A percentile compares a stretch with the other conserved stretches of the same genome.
Conservation (phyloP, 352 stramenopile species). For the Pythium aristosporum region DNA sequence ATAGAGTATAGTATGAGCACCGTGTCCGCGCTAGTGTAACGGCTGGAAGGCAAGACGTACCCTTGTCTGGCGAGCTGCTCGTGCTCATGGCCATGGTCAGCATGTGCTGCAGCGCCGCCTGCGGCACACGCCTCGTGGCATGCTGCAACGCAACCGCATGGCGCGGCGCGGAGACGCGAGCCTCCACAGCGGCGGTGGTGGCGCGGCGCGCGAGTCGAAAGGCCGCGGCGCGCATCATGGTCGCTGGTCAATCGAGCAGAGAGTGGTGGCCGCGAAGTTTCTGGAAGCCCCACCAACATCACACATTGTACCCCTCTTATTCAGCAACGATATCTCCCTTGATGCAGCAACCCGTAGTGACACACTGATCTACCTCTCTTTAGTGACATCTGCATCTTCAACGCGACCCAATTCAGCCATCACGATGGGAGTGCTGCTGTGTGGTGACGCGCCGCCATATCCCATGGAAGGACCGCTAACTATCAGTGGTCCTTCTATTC, state of each 20-base stretch:
- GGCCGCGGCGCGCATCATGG: conserved; percentile 52
- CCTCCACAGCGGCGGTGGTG: not conserved
- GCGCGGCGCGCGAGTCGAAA: conserved; percentile 43
- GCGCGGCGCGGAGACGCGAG: not conserved
- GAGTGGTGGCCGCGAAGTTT: conserved; percentile 23
- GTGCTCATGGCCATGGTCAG: conserved; percentile 26
- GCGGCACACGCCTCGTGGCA: conserved; percentile 4
- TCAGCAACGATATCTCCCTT: not conserved
- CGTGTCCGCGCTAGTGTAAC: not conserved
- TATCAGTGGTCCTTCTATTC: not conserved
- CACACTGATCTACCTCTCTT: not conserved
- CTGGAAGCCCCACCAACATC: conserved; percentile 23
- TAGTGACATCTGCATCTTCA: not conserved
- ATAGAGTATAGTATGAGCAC: not conserved
- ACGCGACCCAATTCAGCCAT: no score
- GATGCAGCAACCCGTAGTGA: not conserved
- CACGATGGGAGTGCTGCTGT: not conserved
- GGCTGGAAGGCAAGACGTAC: not conserved
- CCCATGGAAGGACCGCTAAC: no score
- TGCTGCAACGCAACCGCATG: not conserved
- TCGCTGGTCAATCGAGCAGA: not conserved
- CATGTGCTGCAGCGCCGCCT: conserved; percentile 19
- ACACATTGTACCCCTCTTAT: not conserved
- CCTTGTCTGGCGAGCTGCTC: conserved; percentile 1
- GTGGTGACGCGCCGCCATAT: not conserved